phyloP scores from a whole-genome alignment of 805 yeast species.

The Ascoidea asiatica region DNA sequence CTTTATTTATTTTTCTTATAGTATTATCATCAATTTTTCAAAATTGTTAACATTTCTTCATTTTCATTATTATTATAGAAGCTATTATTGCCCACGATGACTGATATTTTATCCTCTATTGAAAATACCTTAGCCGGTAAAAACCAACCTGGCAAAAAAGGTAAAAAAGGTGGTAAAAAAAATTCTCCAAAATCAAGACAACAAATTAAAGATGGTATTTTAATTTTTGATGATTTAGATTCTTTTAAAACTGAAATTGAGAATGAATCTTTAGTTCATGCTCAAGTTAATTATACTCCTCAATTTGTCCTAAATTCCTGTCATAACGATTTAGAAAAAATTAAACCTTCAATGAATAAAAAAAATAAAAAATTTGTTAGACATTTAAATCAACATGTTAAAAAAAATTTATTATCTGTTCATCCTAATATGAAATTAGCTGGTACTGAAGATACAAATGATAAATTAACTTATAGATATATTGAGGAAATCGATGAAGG shows the following conservation, averaged over 20 bases:
- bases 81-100: constrained; percentile 1
- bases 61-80: background rate
- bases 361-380: constrained; percentile 60
- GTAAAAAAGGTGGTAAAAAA: constrained; percentile 3
- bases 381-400: constrained; percentile 62
- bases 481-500: constrained; percentile 40
- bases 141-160: constrained; percentile 7
- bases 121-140: constrained; percentile 11
- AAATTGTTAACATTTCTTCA: too few relatives aligned
- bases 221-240: constrained; percentile 42
- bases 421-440: constrained; percentile 41
- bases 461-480: constrained; percentile 48
- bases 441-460: constrained; percentile 31
- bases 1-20: too few relatives aligned
- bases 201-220: constrained; percentile 10
- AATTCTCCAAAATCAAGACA: constrained; percentile 1
- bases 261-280: constrained; percentile 47
- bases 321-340: constrained; percentile 56
- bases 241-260: constrained; percentile 60
- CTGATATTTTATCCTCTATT: constrained; percentile 10
- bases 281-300: constrained; percentile 54
- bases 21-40: too few relatives aligned
- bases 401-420: constrained; percentile 57
- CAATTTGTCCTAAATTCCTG: constrained; percentile 59
- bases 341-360: constrained; percentile 59